Evolutionary conservation across 371 early-diverging fungal genomes (phyloP).

Genomic region (Aphelidium insulamus): DNA sequence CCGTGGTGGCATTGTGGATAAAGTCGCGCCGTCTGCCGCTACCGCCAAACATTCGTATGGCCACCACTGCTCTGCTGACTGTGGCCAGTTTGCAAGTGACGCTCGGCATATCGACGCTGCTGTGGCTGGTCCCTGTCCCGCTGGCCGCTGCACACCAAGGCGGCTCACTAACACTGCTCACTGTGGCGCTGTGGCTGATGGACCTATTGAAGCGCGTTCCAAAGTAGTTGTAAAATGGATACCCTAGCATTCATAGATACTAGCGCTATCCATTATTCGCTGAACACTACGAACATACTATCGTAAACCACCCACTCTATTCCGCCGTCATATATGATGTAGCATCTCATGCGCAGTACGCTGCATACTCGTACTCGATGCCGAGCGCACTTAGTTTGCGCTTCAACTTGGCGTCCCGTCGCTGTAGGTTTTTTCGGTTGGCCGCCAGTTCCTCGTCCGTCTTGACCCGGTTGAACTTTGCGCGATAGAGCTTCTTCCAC

Average conservation of each 20-base stretch:
- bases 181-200: conserved; percentile 51
- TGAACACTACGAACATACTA: too few species aligned
- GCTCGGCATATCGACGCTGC: conserved; percentile 71
- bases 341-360: too few species aligned
- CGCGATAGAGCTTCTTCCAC: conserved; percentile 22
- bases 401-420: conserved; percentile 25
- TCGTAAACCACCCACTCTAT: too few species aligned
- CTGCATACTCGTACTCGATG: conserved; percentile 64
- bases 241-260: too few species aligned
- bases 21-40: conserved; percentile 43
- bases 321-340: too few species aligned
- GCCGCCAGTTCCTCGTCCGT: conserved; percentile 18
- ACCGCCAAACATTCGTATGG: conserved; percentile 37
- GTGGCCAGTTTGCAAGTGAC: conserved; percentile 50
- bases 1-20: conserved; percentile 42
- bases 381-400: conserved; percentile 31
- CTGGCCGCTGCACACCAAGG: conserved; percentile 90
- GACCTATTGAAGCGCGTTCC: conserved; percentile 47
- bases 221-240: too few species aligned
- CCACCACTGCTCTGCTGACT: conserved; percentile 45
- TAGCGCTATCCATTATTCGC: too few species aligned
- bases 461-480: conserved; percentile 29
- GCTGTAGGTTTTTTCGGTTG: conserved; percentile 16
- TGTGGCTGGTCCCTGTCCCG: conserved; percentile 78
- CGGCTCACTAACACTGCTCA: conserved; percentile 68